Conservation (phyloP, 2,329 filamentous ascomycete genomes). For the Bipolaris victoriae region DNA sequence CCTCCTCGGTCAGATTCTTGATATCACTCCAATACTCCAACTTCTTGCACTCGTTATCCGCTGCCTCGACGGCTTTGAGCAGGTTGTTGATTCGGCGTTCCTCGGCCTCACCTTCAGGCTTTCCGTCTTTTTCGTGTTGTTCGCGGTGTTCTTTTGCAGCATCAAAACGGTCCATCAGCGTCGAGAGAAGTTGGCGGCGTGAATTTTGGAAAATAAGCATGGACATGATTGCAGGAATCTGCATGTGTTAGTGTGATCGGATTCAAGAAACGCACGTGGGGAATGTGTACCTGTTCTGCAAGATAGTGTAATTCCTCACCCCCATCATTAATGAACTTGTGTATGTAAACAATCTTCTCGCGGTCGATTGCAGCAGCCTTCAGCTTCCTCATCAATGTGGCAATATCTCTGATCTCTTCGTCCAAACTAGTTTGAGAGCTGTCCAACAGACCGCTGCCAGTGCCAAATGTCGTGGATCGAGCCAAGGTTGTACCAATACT, state of each 20-base stretch:
- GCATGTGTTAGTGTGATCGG: conserved; percentile 19
- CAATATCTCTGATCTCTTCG: conserved; percentile 68
- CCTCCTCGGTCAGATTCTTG: conserved; percentile 51
- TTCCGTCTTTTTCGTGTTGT: conserved; percentile 50
- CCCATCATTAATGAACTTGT: conserved; percentile 79
- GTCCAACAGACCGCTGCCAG: conserved; percentile 45
- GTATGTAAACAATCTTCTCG: conserved; percentile 85
- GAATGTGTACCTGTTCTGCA: conserved; percentile 60
- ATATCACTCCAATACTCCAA: conserved; percentile 87
- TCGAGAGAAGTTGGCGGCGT: conserved; percentile 74
- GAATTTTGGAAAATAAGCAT: conserved; percentile 90
- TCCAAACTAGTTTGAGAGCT: conserved; percentile 46
- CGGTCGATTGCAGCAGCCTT: conserved; percentile 79
- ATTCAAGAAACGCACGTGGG: neutral
- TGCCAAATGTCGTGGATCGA: conserved; percentile 52
- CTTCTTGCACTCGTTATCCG: conserved; percentile 78
- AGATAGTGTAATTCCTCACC: conserved; percentile 75
- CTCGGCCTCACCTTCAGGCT: conserved; percentile 54
- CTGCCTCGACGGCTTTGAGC: conserved; percentile 74
- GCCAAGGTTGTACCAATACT: conserved; percentile 46
- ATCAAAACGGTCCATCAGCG: conserved; percentile 66
- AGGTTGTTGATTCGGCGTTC: conserved; percentile 69
- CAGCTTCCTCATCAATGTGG: conserved; percentile 71
- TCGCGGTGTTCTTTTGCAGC: conserved; percentile 59
- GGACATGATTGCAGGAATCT: conserved; percentile 57